These are phyloP conservation scores for Hortaea sp. DNA, from an alignment of 2,329 filamentous ascomycete species.

Conservation along the genomic window DNA sequence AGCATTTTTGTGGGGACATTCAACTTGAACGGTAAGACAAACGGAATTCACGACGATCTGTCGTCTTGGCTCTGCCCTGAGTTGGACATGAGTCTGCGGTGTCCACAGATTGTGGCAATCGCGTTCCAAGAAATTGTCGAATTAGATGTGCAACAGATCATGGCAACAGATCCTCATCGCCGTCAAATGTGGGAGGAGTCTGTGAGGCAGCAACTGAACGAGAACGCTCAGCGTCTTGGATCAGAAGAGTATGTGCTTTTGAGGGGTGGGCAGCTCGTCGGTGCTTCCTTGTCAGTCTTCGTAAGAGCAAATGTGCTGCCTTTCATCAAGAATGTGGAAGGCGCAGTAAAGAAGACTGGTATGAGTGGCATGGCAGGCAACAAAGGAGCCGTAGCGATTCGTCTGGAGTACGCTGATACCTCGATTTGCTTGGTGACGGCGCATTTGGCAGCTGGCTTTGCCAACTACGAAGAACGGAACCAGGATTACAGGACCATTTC, in stretches of 20 bases:
- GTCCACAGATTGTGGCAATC: constrained; percentile 78
- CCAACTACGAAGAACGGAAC: constrained; percentile 94
- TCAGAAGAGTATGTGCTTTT: constrained; percentile 79
- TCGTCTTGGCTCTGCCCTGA: constrained; percentile 74
- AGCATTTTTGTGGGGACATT: constrained; percentile 82
- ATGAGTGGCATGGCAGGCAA: constrained; percentile 97
- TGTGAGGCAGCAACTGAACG: constrained; percentile 68
- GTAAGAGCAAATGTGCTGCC: constrained; percentile 67
- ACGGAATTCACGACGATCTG: constrained; percentile 68
- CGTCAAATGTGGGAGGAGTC: constrained; percentile 79
- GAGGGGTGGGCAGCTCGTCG: constrained; percentile 86
- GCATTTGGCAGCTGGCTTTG: constrained; percentile 89
- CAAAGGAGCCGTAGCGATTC: constrained; percentile 93
- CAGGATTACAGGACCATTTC: constrained; percentile 85
- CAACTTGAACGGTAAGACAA: constrained; percentile 82
- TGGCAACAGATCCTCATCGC: constrained; percentile 88
- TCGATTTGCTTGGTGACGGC: constrained; percentile 92
- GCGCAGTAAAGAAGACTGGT: constrained; percentile 86
- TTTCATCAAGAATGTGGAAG: constrained; percentile 93
- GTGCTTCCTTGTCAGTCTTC: constrained; percentile 84
- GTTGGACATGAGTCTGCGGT: constrained; percentile 43
- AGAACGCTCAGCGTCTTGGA: constrained; percentile 52
- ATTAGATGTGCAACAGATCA: constrained; percentile 93
- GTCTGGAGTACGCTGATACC: constrained; percentile 88
- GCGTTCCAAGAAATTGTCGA: constrained; percentile 99